Evolutionary conservation across 1,284 basidiomycete genomes (phyloP), one percentile per base, ranked within the genome.

Genomic region (Macrocystidia cucumis): DNA sequence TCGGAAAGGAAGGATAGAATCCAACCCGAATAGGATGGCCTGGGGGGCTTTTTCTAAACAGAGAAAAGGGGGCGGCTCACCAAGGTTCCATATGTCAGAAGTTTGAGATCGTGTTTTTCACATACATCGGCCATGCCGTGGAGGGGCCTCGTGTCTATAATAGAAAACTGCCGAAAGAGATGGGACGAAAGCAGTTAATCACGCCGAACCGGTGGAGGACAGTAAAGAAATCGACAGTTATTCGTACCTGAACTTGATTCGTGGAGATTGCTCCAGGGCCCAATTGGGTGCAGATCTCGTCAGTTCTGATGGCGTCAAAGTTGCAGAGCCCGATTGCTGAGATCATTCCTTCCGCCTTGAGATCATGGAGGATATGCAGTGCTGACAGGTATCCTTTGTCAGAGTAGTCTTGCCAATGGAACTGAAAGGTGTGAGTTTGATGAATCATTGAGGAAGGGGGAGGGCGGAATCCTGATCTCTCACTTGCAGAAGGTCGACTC

Each of bases 321-420:
- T 90, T 90, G 56, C 80, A 84, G 23, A 90, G 62, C 3, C 86
- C 85, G 23, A 90, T 67, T 7, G 73, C 66, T 18, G 67, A 61
- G 40, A 89, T 79, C 37, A 74, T 55, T 1, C 79, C 78, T 42
- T 80, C 71, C 1, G 54, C 44, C 47, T 74, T 72, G 14, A 88
- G 55, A 43, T 77, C 70, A 22, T 64, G 63, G 7, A 88, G 63
- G 41, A 78, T 63, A 24, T 65, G 61, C 28, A 89, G 59, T 0
- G 79, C 78, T 1, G 59, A 62, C 22, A 89, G 52, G 54, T 88
- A 89, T 9, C 69, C 69, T 43, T 70, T 72, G 54, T 85, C 73
- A 14, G 68, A 63, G 52, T 89, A 89, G 52, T 88, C 72, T 48
- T 87, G 74, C 85, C 84, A 88, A 47, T 89, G 77, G 51, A 89